Percentiles rank a stretch among this genome's conserved stretches.
Evolutionary conservation across 371 early-diverging fungal species (phyloP).

Genomic region (Fennellomyces sp.): DNA sequence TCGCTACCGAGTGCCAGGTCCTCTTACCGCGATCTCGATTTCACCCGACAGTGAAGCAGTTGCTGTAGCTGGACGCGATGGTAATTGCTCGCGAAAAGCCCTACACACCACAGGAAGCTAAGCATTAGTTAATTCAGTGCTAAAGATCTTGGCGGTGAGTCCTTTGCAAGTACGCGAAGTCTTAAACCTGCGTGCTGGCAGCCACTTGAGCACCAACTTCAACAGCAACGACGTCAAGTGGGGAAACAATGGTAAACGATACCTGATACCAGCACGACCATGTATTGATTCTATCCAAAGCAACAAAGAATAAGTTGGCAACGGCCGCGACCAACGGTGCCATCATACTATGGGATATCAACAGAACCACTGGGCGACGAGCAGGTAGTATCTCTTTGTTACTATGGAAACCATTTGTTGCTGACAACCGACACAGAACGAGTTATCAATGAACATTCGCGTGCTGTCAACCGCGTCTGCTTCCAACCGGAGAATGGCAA

Average conservation of each 20-base stretch:
- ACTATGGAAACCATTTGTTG: background rate
- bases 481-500: conserved; percentile 76
- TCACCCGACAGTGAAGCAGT: conserved; percentile 68
- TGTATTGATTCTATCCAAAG: no score
- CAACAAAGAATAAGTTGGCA: conserved; percentile 64
- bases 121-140: conserved; percentile 41
- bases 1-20: conserved; percentile 44
- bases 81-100: conserved; percentile 34
- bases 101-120: no score
- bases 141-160: conserved; percentile 68
- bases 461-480: conserved; percentile 80
- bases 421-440: conserved; percentile 46
- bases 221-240: conserved; percentile 86
- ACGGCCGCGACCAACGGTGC: conserved; percentile 81
- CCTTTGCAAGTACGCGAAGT: conserved; percentile 61
- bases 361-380: conserved; percentile 46
- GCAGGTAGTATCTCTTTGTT: conserved; percentile 27
- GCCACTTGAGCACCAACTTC: conserved; percentile 60
- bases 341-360: conserved; percentile 76
- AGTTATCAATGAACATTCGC: conserved; percentile 75
- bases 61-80: conserved; percentile 78
- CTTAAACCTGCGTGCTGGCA: conserved; percentile 73
- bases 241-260: conserved; percentile 63
- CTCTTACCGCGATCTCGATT: conserved; percentile 64
- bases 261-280: background rate